Evolutionary conservation across 192 early-diverging fungal genomes (phyloP), one percentile per base, ranked within the genome.

Genomic region (Entophlyctis luteolus): DNA sequence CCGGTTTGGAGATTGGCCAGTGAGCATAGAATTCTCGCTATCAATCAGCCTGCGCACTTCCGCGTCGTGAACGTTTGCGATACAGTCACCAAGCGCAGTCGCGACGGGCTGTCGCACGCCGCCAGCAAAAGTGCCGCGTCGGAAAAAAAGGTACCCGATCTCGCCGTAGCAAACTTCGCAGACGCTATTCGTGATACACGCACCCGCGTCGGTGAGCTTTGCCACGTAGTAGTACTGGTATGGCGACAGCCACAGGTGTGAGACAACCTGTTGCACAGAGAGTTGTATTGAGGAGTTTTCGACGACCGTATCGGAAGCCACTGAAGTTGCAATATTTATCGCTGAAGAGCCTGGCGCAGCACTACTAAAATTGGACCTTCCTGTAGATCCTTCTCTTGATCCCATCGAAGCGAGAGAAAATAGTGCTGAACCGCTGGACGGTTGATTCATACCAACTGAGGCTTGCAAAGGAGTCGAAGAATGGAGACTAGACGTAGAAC

Each of bases 141-240:
- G 45, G 49, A 71, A 72, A 56, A 72, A 72, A 1, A 66, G 29
- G 22, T 16, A 47, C 68, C 54, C 54, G 32, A 72, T 72, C 37
- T 72, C 70, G 1, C 29, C 42, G 34, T 72, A 71, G 38, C 70
- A 72, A 1, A 72, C 59, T 35, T 72, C 70, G 48, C 70, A 72
- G 1, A 72, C 50, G 31, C 70, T 66, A 50, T 72, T 53, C 2
- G 27, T 34, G 36, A 72, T 68, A n/a, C n/a, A n/a, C 16, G 25
- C 18, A 25, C 8, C 31, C 14, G 55, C 37, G 45, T 55, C 63
- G 18, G 22, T 31, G 31, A 46, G 20, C 12, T 48, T 48, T 1
- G 59, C 54, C 6, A 70, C 68, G 33, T 49, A 38, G 37, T 72
- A 72, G 55, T 72, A 72, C 31, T 65, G 53, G 25, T 65, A 47